These are phyloP conservation scores for Ceratocystis variospora DNA, from an alignment of 2,329 filamentous ascomycete species.

Conservation along the genomic window DNA sequence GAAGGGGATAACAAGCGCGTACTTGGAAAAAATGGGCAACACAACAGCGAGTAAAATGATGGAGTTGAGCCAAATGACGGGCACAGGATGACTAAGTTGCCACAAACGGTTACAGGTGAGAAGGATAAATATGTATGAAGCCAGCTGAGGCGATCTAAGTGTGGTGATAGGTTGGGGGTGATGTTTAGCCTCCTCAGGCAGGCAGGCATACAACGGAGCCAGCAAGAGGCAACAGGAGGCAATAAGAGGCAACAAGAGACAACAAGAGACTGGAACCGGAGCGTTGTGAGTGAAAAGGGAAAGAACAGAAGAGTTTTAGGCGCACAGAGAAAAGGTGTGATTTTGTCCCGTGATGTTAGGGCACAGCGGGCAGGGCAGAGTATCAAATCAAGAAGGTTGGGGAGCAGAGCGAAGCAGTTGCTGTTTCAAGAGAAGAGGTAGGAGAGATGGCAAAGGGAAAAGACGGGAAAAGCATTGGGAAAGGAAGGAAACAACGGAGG, in stretches of 20 bases:
- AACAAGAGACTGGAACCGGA: too few relatives aligned
- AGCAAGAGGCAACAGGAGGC: too few relatives aligned
- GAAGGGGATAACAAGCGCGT: too few relatives aligned
- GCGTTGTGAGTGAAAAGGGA: neutral
- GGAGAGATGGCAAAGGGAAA: neutral
- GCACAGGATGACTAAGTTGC: neutral
- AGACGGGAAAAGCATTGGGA: neutral
- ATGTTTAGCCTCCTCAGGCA: too few relatives aligned
- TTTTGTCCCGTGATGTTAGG: conserved; percentile 4
- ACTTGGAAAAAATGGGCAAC: too few relatives aligned
- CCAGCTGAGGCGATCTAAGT: neutral
- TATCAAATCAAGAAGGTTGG: neutral
- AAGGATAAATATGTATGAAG: neutral
- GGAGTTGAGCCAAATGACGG: neutral
- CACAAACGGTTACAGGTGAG: neutral
- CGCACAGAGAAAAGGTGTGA: neutral
- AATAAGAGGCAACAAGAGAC: too few relatives aligned
- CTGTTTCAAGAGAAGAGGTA: neutral
- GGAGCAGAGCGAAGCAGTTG: neutral
- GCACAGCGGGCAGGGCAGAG: neutral
- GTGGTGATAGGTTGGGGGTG: neutral
- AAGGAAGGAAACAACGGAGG: neutral
- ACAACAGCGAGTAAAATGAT: too few relatives aligned
- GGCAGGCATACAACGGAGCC: too few relatives aligned
- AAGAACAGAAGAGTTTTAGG: neutral